phyloP scores from a whole-genome alignment of 176 grass and related monocot species.

The Phyllostachys edulis region DNA sequence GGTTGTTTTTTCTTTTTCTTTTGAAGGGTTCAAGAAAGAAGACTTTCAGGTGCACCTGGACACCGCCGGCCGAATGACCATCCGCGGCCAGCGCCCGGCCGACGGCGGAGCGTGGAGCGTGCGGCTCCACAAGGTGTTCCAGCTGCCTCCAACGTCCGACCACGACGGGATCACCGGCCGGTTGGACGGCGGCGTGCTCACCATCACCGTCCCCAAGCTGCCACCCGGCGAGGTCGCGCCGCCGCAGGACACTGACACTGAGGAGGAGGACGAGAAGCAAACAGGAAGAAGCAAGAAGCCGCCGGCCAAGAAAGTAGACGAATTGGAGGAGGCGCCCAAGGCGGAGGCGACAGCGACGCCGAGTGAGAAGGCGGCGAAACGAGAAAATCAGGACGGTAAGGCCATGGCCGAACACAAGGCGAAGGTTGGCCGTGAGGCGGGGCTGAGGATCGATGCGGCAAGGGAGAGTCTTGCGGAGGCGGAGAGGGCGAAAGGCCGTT shows the following conservation, averaged over 20 bases:
- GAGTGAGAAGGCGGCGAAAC: not conserved
- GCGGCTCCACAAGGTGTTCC: slow-evolving; percentile 38
- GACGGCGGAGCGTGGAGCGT: not conserved
- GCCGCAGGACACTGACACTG: not conserved
- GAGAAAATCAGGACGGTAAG: not conserved
- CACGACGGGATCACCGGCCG: slow-evolving; percentile 42
- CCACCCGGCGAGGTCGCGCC: not conserved
- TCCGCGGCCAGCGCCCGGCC: slow-evolving; percentile 28
- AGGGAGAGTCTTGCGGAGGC: slow-evolving; percentile 15
- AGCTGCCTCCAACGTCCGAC: slow-evolving; percentile 46
- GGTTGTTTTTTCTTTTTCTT: not conserved
- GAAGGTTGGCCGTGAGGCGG: slow-evolving; percentile 4
- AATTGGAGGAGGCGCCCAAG: not conserved
- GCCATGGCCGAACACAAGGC: slow-evolving; percentile 7
- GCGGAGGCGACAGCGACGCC: not conserved
- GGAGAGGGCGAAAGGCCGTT: slow-evolving; percentile 10
- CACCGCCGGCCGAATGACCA: slow-evolving; percentile 36
- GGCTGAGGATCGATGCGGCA: slow-evolving; percentile 17
- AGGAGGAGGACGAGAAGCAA: not conserved
- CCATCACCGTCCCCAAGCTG: slow-evolving; percentile 49
- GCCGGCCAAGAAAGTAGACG: not conserved
- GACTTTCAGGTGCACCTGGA: slow-evolving; percentile 52
- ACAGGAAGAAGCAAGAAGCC: not conserved
- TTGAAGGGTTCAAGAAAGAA: slow-evolving; percentile 54
- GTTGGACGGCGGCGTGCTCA: slow-evolving; percentile 38